Evolutionary conservation across 1,284 basidiomycete genomes (phyloP).

Genomic region (Cyathus olla): DNA sequence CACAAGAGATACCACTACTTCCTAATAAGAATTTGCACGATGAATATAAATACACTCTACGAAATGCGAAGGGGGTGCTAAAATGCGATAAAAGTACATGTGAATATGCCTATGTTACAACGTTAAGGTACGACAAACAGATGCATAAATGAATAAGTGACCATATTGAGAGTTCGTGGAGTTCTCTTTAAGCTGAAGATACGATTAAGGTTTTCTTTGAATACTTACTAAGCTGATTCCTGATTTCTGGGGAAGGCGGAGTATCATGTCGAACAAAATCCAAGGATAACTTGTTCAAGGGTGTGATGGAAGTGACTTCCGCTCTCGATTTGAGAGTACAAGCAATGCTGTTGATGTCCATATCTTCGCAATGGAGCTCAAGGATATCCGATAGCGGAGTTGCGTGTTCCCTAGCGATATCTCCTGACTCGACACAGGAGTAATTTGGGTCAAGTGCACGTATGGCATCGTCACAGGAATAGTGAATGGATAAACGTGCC

Average conservation of each 20-base stretch:
- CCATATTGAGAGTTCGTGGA: no score
- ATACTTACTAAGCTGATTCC: background rate
- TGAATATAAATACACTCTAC: no score
- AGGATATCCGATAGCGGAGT: constrained; percentile 12
- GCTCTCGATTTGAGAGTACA: constrained; percentile 14
- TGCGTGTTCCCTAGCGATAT: background rate
- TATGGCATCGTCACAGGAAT: constrained; percentile 9
- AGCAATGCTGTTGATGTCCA: constrained; percentile 16
- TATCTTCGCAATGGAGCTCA: constrained; percentile 25
- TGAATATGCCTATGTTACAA: no score
- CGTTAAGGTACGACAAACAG: no score
- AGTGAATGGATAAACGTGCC: constrained; percentile 8
- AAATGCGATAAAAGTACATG: no score
- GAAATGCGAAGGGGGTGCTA: no score
- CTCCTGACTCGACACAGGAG: background rate
- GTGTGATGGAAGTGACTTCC: background rate
- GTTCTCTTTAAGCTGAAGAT: no score
- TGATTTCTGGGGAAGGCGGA: background rate
- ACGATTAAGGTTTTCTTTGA: background rate
- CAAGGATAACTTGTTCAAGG: constrained; percentile 6
- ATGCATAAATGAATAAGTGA: no score
- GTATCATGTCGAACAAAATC: constrained; percentile 9
- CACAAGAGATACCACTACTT: no score
- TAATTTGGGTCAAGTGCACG: constrained; percentile 10
- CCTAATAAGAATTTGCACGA: no score